Evolutionary conservation across 805 yeast genomes (phyloP).

Genomic region (Saccharomyces cerevisiae): DNA sequence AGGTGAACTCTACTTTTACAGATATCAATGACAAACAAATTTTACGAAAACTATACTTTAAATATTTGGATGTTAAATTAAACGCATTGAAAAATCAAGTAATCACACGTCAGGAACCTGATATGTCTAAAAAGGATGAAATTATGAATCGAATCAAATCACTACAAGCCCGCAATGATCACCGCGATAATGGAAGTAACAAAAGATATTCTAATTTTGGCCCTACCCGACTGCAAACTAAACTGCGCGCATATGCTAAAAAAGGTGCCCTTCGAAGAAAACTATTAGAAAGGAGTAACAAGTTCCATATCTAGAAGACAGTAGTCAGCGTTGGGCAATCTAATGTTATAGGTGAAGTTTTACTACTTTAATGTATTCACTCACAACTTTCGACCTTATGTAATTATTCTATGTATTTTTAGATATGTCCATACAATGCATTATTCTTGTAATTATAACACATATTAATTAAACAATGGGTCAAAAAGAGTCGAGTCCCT

Average conservation of each 20-base stretch:
- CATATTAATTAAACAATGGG: background rate
- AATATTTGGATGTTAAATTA: constrained; percentile 21
- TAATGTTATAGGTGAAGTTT: background rate
- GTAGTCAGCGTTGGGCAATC: background rate
- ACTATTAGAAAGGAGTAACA: background rate
- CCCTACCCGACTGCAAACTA: constrained; percentile 12
- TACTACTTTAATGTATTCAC: background rate
- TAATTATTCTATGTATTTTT: background rate
- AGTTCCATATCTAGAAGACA: background rate
- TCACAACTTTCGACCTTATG: background rate
- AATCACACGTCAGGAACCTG: constrained; percentile 6
- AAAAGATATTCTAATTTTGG: background rate
- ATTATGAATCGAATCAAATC: constrained; percentile 8
- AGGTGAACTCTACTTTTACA: constrained; percentile 22
- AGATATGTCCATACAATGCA: background rate
- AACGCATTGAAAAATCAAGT: constrained; percentile 20
- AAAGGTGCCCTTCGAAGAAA: constrained; percentile 14
- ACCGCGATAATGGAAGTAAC: background rate
- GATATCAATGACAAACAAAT: constrained; percentile 14
- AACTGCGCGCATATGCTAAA: constrained; percentile 21
- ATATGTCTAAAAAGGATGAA: constrained; percentile 4
- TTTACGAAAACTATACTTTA: constrained; percentile 15
- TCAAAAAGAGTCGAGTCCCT: background rate
- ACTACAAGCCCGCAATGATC: constrained; percentile 2
- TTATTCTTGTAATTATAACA: background rate